These are phyloP conservation scores for Acorus calamus DNA, from an alignment of 106 monocot genomes.

Conservation along the genomic window DNA sequence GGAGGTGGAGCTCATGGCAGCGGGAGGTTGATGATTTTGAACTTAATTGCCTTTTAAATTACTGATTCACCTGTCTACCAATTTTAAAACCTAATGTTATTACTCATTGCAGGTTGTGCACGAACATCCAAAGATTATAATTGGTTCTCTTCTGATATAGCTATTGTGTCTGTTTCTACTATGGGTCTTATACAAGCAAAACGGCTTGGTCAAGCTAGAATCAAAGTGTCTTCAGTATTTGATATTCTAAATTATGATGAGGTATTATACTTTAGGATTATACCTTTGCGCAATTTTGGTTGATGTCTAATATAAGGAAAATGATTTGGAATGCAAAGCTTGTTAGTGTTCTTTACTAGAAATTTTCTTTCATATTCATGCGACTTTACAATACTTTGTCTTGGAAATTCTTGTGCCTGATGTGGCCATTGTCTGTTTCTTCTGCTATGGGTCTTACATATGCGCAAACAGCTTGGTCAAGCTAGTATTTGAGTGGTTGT, in stretches of 20 bases:
- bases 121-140: slow-evolving; percentile 46
- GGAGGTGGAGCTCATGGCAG: slow-evolving; percentile 53
- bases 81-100: not conserved
- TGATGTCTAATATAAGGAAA: too few relatives aligned
- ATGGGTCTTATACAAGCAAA: slow-evolving; percentile 41
- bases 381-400: too few relatives aligned
- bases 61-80: not conserved
- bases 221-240: slow-evolving; percentile 67
- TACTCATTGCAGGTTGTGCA: slow-evolving; percentile 58
- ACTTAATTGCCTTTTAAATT: not conserved
- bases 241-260: slow-evolving; percentile 79
- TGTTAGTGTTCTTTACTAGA: too few relatives aligned
- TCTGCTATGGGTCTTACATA: slow-evolving; percentile 43
- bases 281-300: too few relatives aligned
- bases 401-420: too few relatives aligned
- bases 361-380: too few relatives aligned
- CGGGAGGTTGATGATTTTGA: slow-evolving; percentile 48
- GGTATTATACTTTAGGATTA: slow-evolving; percentile 24
- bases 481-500: slow-evolving; percentile 52
- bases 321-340: too few relatives aligned
- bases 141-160: slow-evolving; percentile 64
- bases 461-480: slow-evolving; percentile 48
- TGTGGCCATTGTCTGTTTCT: slow-evolving; percentile 26
- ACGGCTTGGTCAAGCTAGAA: slow-evolving; percentile 45
- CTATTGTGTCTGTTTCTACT: slow-evolving; percentile 48